phyloP scores from a whole-genome alignment of 2,329 filamentous ascomycete genomes.

The Incumbomyces lentus region DNA sequence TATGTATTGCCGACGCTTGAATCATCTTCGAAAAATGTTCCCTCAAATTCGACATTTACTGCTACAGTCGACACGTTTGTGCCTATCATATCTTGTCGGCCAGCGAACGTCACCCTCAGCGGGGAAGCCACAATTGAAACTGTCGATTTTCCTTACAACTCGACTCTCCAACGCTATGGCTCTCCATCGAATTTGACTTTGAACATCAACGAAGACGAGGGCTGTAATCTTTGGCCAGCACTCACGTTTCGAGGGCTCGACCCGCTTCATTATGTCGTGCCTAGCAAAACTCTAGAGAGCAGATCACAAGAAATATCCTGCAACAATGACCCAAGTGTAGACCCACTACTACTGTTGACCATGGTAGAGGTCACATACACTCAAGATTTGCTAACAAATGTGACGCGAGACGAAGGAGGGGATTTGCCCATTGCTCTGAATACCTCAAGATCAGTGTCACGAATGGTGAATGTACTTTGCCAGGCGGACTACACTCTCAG shows the following conservation, averaged over 20 bases:
- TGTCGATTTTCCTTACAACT: constrained; percentile 5
- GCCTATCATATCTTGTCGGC: constrained; percentile 14
- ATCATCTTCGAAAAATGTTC: constrained; percentile 6
- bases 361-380: constrained; percentile 15
- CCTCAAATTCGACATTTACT: constrained; percentile 11
- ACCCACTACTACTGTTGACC: constrained; percentile 15
- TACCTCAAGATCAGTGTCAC: constrained; percentile 15
- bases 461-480: constrained; percentile 18
- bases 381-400: constrained; percentile 16
- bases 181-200: constrained; percentile 16
- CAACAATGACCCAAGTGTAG: constrained; percentile 10
- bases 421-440: constrained; percentile 16
- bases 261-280: constrained; percentile 17
- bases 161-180: constrained; percentile 5
- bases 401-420: constrained; percentile 14
- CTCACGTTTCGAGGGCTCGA: constrained; percentile 15
- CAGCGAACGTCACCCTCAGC: constrained; percentile 12
- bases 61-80: constrained; percentile 17
- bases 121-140: constrained; percentile 12
- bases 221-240: constrained; percentile 11
- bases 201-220: constrained; percentile 13
- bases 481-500: constrained; percentile 15
- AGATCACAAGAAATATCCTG: constrained; percentile 17
- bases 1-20: constrained; percentile 13
- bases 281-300: constrained; percentile 12